A percentile compares a stretch with the other conserved stretches of the same genome.
Conservation (phyloP, 176 grass and related monocot species). For the Cenchrus americanus region DNA sequence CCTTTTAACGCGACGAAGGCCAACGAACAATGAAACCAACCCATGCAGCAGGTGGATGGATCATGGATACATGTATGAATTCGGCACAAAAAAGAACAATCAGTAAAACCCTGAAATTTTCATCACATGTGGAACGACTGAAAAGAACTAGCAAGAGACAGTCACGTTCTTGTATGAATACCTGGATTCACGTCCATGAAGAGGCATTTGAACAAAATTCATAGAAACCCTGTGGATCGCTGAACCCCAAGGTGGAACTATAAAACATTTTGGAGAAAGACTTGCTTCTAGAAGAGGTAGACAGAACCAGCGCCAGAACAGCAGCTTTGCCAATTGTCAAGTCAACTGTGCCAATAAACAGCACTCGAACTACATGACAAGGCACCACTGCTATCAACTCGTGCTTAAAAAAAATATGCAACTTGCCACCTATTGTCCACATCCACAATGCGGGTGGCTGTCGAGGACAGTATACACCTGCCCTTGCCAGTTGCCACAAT, state of each 20-base stretch:
- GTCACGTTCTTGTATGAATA: neutral
- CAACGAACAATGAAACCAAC: constrained; percentile 21
- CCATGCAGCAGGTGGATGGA: neutral
- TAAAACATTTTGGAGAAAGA: neutral
- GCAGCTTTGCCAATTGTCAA: constrained; percentile 5
- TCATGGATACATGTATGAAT: neutral
- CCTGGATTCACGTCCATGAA: neutral
- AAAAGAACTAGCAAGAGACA: neutral
- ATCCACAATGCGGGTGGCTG: constrained; percentile 14
- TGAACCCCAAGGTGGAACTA: neutral
- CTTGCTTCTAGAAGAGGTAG: constrained; percentile 32
- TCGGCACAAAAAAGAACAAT: neutral
- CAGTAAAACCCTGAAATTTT: neutral
- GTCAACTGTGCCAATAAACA: constrained; percentile 15
- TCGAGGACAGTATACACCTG: constrained; percentile 11
- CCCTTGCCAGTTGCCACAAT: neutral
- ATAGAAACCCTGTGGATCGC: neutral
- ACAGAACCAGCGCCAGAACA: constrained; percentile 3
- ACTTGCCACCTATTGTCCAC: neutral
- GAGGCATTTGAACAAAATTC: neutral
- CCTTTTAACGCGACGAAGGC: constrained; percentile 35
- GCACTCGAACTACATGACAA: constrained; percentile 3
- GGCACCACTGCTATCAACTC: constrained; percentile 11
- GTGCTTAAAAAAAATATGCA: constrained; percentile 16
- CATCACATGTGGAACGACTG: neutral